Percentiles rank a stretch among this genome's conserved stretches.
phyloP scores from a whole-genome alignment of 495 filamentous ascomycete species.

The Astrocystis sublimbata region DNA sequence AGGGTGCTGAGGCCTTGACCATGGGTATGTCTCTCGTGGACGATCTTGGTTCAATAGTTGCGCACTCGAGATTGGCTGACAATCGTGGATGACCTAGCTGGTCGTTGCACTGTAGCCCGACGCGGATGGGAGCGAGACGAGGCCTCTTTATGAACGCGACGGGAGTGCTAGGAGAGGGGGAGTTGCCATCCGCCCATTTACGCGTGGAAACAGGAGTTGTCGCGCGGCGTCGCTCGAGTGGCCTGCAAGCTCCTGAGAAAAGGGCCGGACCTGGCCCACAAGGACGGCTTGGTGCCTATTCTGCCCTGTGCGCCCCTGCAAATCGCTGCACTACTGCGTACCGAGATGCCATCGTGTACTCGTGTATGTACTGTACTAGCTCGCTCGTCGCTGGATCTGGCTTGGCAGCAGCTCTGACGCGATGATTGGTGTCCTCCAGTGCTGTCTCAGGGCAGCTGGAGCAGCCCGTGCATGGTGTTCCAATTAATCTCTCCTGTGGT shows the following conservation, averaged over 20 bases:
- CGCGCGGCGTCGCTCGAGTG: conserved; percentile 8
- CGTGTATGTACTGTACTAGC: neutral
- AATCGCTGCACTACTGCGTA: too few relatives aligned
- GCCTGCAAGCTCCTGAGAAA: neutral
- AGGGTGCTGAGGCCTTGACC: neutral
- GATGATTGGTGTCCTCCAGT: conserved; percentile 10
- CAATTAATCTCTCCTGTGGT: neutral
- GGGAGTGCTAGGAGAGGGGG: neutral
- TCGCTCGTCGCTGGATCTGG: neutral
- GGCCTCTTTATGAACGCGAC: conserved; percentile 13
- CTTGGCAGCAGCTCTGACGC: conserved; percentile 1
- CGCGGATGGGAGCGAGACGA: neutral
- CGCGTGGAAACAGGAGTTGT: conserved; percentile 14
- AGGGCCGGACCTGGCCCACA: too few relatives aligned
- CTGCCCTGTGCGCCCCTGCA: neutral
- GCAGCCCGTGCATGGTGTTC: neutral
- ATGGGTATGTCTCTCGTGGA: neutral
- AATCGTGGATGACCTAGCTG: neutral
- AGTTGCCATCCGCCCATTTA: neutral
- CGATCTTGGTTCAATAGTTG: conserved; percentile 6
- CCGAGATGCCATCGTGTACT: too few relatives aligned
- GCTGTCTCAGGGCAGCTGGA: neutral
- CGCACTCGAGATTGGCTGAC: neutral
- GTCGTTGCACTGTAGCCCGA: neutral
- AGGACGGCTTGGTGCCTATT: too few relatives aligned